Conservation (phyloP, 73 alveolate species). For the Blepharisma japonicum region DNA sequence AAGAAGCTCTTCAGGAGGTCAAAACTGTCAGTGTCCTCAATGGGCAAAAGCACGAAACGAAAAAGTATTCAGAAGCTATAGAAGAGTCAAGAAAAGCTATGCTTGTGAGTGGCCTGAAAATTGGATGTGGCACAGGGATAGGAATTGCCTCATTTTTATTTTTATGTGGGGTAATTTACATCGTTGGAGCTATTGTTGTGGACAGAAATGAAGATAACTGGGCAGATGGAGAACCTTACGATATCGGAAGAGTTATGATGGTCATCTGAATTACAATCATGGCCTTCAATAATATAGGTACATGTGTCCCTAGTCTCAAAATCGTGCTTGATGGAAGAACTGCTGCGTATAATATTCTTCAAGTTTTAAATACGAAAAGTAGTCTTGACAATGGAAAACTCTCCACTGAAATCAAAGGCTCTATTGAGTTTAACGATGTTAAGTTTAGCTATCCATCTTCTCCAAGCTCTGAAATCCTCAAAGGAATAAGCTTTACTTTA, state of each 20-base stretch:
- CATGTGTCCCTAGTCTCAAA: constrained; percentile 55
- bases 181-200: constrained; percentile 3
- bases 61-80: background rate
- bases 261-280: constrained; percentile 8
- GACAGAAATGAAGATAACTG: background rate
- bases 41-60: constrained; percentile 25
- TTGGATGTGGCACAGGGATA: constrained; percentile 13
- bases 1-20: constrained; percentile 57
- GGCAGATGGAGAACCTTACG: background rate
- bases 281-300: constrained; percentile 38
- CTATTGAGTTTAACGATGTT: constrained; percentile 46
- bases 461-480: constrained; percentile 42
- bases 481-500: constrained; percentile 36
- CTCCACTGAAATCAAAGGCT: background rate
- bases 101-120: constrained; percentile 3
- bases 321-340: constrained; percentile 56
- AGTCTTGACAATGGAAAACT: constrained; percentile 31
- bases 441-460: constrained; percentile 52
- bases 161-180: background rate
- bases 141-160: constrained; percentile 7
- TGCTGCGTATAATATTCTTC: constrained; percentile 42
- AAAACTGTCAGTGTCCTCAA: constrained; percentile 54
- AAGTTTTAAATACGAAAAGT: constrained; percentile 41
- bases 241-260: background rate
- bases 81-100: background rate